Conservation (phyloP, 768 basidiomycete genomes). For the Trametes villosa region DNA sequence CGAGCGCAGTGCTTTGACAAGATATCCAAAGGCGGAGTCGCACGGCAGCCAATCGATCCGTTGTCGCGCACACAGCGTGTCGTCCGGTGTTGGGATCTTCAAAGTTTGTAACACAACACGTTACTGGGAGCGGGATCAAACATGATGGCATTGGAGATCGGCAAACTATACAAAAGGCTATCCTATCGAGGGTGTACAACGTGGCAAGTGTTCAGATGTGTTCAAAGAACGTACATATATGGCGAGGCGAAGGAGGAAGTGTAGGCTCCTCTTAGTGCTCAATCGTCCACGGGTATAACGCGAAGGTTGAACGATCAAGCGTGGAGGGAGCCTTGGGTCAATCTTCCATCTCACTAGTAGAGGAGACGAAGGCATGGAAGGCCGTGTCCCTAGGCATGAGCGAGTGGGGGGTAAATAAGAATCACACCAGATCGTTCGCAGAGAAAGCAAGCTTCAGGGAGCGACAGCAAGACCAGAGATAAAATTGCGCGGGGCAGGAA, state of each 20-base stretch:
- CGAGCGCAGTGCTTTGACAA: too few relatives aligned
- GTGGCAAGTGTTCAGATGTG: too few relatives aligned
- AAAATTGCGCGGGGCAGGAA: neutral
- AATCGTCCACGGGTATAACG: constrained; percentile 54
- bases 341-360: constrained; percentile 79
- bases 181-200: too few relatives aligned
- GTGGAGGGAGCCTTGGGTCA: constrained; percentile 63
- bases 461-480: neutral
- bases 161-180: too few relatives aligned
- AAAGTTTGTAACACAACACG: too few relatives aligned
- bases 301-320: constrained; percentile 59
- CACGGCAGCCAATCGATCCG: too few relatives aligned
- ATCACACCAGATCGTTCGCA: neutral
- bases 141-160: too few relatives aligned
- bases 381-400: constrained; percentile 82
- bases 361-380: constrained; percentile 76
- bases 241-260: constrained; percentile 33
- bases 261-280: constrained; percentile 77
- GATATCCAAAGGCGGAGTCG: too few relatives aligned
- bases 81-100: too few relatives aligned
- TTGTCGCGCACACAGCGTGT: too few relatives aligned
- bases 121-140: too few relatives aligned
- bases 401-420: constrained; percentile 50
- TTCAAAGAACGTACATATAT: too few relatives aligned
- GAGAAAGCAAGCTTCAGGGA: neutral